Percentiles rank a stretch among this genome's conserved stretches.
Conservation (phyloP, 345 rosid genomes). For the Aquilaria malaccensis region DNA sequence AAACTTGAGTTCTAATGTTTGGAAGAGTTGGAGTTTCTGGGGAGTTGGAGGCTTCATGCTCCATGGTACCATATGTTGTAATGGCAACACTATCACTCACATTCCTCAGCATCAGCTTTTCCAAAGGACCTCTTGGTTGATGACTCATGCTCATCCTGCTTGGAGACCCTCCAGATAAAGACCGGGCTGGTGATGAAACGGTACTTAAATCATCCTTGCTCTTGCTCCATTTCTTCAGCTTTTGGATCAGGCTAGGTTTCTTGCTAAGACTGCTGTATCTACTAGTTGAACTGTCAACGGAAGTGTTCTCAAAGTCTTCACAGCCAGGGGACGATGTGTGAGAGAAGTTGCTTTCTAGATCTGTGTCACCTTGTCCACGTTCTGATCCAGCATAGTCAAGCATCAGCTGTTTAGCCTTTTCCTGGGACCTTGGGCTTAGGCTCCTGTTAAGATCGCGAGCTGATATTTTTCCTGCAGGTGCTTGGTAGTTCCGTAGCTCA, state of each 20-base stretch:
- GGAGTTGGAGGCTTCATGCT: constrained; percentile 50
- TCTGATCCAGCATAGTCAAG: constrained; percentile 91
- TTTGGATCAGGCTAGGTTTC: constrained; percentile 67
- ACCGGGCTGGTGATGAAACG: constrained; percentile 67
- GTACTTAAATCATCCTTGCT: constrained; percentile 79
- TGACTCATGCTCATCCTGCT: constrained; percentile 60
- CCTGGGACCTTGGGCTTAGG: constrained; percentile 84
- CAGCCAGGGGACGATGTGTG: constrained; percentile 94
- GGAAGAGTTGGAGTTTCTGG: constrained; percentile 56
- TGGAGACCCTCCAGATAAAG: constrained; percentile 69
- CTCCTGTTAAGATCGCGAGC: constrained; percentile 93
- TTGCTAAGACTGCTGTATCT: constrained; percentile 71
- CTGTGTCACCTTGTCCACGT: constrained; percentile 93
- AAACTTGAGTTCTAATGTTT: constrained; percentile 41
- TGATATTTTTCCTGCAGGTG: constrained; percentile 76
- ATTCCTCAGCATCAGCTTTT: constrained; percentile 81
- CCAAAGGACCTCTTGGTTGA: constrained; percentile 76
- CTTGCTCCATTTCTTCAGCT: constrained; percentile 86
- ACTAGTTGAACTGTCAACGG: constrained; percentile 75
- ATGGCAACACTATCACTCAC: constrained; percentile 75
- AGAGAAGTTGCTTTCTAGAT: constrained; percentile 77
- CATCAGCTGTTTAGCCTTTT: constrained; percentile 76
- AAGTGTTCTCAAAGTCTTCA: constrained; percentile 81
- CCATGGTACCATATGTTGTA: constrained; percentile 70
- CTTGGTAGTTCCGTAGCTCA: constrained; percentile 85